phyloP scores from a whole-genome alignment of 305 asterid species.

The Rubia occidens region DNA sequence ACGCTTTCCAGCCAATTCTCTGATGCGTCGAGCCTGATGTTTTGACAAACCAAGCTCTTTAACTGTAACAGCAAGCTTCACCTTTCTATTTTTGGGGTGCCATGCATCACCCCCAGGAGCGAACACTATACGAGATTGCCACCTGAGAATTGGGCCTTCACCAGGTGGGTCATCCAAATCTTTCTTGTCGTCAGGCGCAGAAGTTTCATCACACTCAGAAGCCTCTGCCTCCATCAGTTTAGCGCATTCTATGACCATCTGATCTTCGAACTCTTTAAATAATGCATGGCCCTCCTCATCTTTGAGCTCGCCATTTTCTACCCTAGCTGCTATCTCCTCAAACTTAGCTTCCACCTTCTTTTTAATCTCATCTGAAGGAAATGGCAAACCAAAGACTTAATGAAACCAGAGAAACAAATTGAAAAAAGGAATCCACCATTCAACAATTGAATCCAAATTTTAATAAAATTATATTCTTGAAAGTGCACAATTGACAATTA shows the following conservation, averaged over 20 bases:
- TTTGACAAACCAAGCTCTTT: constrained; percentile 75
- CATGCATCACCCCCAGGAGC: constrained; percentile 88
- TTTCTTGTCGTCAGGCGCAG: constrained; percentile 28
- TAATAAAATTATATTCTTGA: too few relatives aligned
- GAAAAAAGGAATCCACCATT: not conserved
- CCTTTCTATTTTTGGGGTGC: constrained; percentile 90
- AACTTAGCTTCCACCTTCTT: constrained; percentile 62
- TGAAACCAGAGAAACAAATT: not conserved
- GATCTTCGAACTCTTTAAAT: constrained; percentile 81
- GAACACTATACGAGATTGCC: constrained; percentile 72
- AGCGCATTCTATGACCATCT: constrained; percentile 62
- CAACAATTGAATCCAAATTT: not conserved
- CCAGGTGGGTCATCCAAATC: constrained; percentile 70
- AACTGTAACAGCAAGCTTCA: constrained; percentile 64
- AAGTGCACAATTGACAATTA: not conserved
- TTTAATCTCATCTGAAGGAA: constrained; percentile 54
- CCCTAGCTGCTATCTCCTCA: constrained; percentile 64
- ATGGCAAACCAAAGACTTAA: not conserved
- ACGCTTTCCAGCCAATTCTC: constrained; percentile 76
- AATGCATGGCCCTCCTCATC: constrained; percentile 70
- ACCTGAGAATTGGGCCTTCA: constrained; percentile 83
- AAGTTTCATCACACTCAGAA: constrained; percentile 35
- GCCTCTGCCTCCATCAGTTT: constrained; percentile 57
- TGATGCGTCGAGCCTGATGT: constrained; percentile 62
- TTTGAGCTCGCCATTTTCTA: constrained; percentile 67